phyloP scores from a whole-genome alignment of 345 rosid species.

The Trapa incisa region DNA sequence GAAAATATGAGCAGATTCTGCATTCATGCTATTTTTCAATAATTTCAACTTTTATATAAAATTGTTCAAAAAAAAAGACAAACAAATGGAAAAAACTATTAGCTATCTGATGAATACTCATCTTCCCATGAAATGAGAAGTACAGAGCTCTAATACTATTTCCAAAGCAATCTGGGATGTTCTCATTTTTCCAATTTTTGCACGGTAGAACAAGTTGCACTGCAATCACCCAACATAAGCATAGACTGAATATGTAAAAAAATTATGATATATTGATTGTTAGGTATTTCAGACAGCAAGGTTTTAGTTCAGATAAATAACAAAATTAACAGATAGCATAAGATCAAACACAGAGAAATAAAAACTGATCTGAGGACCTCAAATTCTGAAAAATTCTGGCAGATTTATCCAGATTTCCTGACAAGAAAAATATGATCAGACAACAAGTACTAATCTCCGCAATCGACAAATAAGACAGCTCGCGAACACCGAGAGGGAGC shows the following conservation, averaged over 20 bases:
- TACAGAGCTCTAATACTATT: neutral
- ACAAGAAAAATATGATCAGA: neutral
- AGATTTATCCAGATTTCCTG: neutral
- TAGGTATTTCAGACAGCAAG: neutral
- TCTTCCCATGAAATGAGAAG: neutral
- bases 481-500: neutral
- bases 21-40: neutral
- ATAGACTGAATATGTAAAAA: neutral
- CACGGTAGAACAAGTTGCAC: neutral
- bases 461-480: neutral
- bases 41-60: neutral
- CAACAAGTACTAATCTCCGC: neutral
- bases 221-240: neutral
- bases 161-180: neutral
- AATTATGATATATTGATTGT: neutral
- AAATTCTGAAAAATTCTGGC: neutral
- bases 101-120: neutral
- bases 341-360: neutral
- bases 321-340: neutral
- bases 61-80: neutral
- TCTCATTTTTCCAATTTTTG: neutral
- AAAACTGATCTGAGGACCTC: neutral
- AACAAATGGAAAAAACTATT: neutral
- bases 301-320: neutral
- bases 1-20: no score